Evolutionary conservation across 2,329 filamentous ascomycete species (phyloP), one percentile per base, ranked within the genome.

Genomic region (Apiospora hydei): DNA sequence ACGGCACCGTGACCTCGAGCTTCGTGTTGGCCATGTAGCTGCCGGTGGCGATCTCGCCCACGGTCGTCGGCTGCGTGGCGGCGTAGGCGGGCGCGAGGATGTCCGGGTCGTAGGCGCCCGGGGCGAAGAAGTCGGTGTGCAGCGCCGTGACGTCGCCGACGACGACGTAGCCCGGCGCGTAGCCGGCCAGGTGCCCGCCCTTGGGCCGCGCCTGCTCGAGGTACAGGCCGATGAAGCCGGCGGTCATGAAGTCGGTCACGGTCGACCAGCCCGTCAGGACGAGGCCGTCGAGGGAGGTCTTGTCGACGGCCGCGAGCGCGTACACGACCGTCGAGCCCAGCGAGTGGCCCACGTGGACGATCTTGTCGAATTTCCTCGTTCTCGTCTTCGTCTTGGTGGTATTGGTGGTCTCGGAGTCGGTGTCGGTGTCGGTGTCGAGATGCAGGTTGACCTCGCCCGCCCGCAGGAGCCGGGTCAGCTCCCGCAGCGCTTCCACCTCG

Each of bases 291-390:
- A 87, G 13, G 21, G 38, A 38, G 21, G 38, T 18, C 38, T 24
- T 18, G 21, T 67, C 66, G 89, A 71, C 88, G 76, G 89, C 82
- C 72, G 82, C 78, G 21, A 26, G 43, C 38, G 67, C 84, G 79
- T 89, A 91, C 2, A 86, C 87, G 75, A 89, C 87, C 7, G 86
- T 81, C 0, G 89, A 90, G 44, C 91, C 91, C 75, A 90, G 92
- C 0, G 88, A 90, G 82, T 93, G 90, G 16, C 90, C 91, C 21
- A 91, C 84, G 77, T 92, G 90, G 11, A 90, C 82, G 34, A 89
- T 81, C 76, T 87, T 85, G 64, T 77, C 72, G 75, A 81, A 84
- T 8, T 34, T 57, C 16, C 1, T 46, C 14, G 14, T 46, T 4
- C 3, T 46, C 44, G 14, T 46, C 44, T 16, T 41, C 3, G 38